Conservation (phyloP, 305 asterid species). For the Fraxinus baroniana region DNA sequence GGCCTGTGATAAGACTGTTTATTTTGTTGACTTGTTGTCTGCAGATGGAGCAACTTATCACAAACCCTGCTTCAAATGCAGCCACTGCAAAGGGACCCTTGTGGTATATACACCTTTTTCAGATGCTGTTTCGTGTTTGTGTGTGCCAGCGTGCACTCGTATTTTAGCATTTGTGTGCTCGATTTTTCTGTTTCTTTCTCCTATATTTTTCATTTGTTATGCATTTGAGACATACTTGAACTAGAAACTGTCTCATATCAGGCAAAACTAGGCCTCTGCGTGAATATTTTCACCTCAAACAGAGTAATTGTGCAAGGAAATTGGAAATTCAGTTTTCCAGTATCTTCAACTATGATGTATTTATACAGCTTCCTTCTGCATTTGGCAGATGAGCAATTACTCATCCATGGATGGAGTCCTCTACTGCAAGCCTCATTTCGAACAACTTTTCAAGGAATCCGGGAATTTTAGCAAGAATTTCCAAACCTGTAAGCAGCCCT, state of each 20-base stretch:
- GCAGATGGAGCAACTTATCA: constrained; percentile 29
- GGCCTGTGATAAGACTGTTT: constrained; percentile 95
- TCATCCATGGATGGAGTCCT: constrained; percentile 97
- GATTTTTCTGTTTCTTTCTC: not conserved
- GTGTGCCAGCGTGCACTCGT: not conserved
- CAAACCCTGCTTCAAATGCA: constrained; percentile 90
- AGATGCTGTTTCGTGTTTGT: not conserved
- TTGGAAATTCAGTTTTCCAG: not conserved
- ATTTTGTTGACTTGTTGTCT: constrained; percentile 57
- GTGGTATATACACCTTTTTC: constrained; percentile 46
- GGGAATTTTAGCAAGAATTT: constrained; percentile 69
- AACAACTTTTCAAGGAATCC: constrained; percentile 56
- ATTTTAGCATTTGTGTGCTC: not conserved
- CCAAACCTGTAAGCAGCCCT: constrained; percentile 45
- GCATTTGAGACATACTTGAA: not conserved
- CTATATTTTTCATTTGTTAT: not conserved
- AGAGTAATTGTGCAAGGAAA: not conserved
- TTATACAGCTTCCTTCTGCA: not conserved
- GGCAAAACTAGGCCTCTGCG: not conserved
- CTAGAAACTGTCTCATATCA: not conserved
- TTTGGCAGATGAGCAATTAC: constrained; percentile 85
- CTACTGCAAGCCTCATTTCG: constrained; percentile 92
- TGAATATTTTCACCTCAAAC: not conserved
- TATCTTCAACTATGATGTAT: not conserved
- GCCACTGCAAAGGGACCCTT: constrained; percentile 97